phyloP scores from a whole-genome alignment of 371 early-diverging fungal species.

The Mortierella sp. region DNA sequence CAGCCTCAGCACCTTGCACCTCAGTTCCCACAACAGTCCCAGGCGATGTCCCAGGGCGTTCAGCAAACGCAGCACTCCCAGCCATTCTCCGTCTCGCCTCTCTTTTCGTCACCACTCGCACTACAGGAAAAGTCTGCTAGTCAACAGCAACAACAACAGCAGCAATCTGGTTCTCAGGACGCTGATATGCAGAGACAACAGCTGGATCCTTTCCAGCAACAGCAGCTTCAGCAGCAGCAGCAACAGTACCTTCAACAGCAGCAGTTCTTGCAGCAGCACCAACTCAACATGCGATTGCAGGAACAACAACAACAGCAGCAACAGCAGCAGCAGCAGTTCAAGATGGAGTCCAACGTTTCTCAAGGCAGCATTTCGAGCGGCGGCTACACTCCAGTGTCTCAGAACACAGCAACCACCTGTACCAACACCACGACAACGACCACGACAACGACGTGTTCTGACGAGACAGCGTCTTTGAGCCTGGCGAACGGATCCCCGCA shows the following conservation, averaged over 20 bases:
- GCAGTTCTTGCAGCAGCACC: conserved; percentile 49
- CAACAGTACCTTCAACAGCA: conserved; percentile 44
- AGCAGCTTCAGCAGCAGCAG: conserved; percentile 35
- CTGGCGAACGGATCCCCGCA: not conserved
- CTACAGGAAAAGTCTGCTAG: conserved; percentile 21
- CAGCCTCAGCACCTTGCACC: conserved; percentile 10
- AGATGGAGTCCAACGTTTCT: not conserved
- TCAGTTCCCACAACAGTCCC: conserved; percentile 23
- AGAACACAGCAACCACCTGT: conserved; percentile 2
- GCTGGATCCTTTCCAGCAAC: conserved; percentile 22
- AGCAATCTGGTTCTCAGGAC: not conserved
- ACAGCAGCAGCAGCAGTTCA: conserved; percentile 24
- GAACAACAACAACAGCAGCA: conserved; percentile 37
- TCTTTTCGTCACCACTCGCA: conserved; percentile 41
- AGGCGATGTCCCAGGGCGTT: not conserved
- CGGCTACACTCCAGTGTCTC: conserved; percentile 4
- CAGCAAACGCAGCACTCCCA: conserved; percentile 17
- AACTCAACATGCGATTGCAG: conserved; percentile 33
- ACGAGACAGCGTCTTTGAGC: not conserved
- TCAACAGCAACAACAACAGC: conserved; percentile 17
- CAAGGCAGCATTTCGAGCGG: not conserved
- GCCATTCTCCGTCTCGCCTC: conserved; percentile 31
- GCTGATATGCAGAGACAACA: conserved; percentile 6
- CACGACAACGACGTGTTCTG: not conserved
- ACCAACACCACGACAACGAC: not conserved